Conservation (phyloP, 1,284 basidiomycete species). For the Austroboletus niveus region DNA sequence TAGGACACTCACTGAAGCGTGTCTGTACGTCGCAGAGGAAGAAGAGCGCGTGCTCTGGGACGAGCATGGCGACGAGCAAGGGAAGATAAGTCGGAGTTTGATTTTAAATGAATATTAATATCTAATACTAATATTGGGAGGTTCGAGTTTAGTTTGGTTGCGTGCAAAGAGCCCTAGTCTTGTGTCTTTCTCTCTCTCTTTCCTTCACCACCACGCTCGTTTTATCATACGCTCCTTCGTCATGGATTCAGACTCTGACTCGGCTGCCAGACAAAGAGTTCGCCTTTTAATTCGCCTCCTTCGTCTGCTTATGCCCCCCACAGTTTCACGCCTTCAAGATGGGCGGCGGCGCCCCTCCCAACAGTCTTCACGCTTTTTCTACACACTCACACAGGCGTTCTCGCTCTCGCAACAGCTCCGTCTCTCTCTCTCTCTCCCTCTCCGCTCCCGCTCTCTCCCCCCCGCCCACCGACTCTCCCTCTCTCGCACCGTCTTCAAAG, state of each 20-base stretch:
- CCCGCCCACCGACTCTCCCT: constrained; percentile 34
- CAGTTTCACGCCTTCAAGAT: constrained; percentile 68
- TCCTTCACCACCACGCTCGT: constrained; percentile 37
- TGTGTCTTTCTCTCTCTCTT: no score
- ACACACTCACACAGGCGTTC: constrained; percentile 59
- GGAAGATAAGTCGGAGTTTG: constrained; percentile 18
- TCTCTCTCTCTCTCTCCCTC: constrained; percentile 43
- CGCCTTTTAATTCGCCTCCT: background rate
- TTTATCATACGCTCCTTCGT: constrained; percentile 12
- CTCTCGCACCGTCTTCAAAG: constrained; percentile 42
- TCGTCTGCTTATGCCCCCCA: background rate
- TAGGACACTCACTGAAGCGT: constrained; percentile 57
- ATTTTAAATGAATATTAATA: constrained; percentile 1
- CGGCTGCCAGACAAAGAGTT: constrained; percentile 48
- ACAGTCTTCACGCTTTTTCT: constrained; percentile 29
- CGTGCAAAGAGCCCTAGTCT: no score
- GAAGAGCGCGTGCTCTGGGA: constrained; percentile 56
- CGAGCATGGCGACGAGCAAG: constrained; percentile 35
- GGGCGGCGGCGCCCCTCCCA: constrained; percentile 39
- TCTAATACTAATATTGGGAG: background rate
- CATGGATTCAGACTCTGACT: constrained; percentile 37
- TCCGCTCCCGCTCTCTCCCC: constrained; percentile 33
- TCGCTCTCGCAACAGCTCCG: constrained; percentile 63
- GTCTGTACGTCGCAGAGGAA: constrained; percentile 81
- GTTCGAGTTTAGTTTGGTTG: no score